Evolutionary conservation across 2,329 filamentous ascomycete genomes (phyloP).

Genomic region (Trematosphaeria pertusa): DNA sequence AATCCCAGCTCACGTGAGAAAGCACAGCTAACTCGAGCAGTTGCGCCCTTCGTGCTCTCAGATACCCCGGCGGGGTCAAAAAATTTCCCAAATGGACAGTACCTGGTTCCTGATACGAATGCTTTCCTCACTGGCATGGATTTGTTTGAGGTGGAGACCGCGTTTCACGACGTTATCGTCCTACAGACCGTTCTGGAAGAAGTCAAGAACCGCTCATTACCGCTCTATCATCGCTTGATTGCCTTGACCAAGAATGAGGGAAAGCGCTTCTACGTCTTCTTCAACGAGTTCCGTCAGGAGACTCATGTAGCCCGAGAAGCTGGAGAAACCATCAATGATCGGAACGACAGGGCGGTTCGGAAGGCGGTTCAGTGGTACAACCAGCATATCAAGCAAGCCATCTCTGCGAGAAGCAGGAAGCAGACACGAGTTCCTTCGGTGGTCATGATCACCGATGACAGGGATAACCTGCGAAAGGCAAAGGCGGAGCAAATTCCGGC

Average conservation of each 20-base stretch:
- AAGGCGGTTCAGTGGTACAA: conserved; percentile 89
- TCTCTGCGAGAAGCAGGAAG: conserved; percentile 60
- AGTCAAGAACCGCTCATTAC: conserved; percentile 89
- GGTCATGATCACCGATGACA: conserved; percentile 94
- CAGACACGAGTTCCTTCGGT: conserved; percentile 71
- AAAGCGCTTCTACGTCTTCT: conserved; percentile 98
- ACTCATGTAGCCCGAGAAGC: conserved; percentile 79
- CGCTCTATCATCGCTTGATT: conserved; percentile 92
- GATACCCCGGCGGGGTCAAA: conserved; percentile 86
- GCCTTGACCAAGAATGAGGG: conserved; percentile 92
- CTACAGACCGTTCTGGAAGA: conserved; percentile 97
- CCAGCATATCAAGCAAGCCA: conserved; percentile 74
- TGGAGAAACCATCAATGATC: conserved; percentile 91
- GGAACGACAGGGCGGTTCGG: conserved; percentile 91
- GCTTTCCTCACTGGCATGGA: conserved; percentile 96
- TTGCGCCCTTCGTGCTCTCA: conserved; percentile 84
- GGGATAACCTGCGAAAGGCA: conserved; percentile 83
- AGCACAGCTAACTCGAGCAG: conserved; percentile 55
- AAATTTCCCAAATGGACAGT: conserved; percentile 84
- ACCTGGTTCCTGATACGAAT: conserved; percentile 95
- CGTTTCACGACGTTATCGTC: conserved; percentile 96
- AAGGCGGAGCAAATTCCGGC: conserved; percentile 76
- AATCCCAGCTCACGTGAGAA: conserved; percentile 13
- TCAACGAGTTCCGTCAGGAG: conserved; percentile 96
- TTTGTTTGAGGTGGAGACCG: conserved; percentile 87